Conservation (phyloP, 345 rosid genomes). For the Toxicodendron radicans region DNA sequence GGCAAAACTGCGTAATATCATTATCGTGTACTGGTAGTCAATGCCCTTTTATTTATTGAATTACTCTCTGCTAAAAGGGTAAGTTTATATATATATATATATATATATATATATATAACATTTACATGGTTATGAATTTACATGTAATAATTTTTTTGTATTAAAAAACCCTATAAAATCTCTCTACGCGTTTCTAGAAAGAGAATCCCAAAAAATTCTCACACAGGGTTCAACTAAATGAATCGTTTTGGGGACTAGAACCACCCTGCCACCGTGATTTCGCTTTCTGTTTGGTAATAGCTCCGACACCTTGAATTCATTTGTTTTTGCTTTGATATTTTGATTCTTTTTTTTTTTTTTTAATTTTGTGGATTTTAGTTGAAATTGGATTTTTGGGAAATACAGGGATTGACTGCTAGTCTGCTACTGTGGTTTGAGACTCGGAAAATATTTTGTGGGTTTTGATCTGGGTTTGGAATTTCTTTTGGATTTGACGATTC, state of each 20-base stretch:
- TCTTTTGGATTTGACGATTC: not conserved
- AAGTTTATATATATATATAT: too few species aligned
- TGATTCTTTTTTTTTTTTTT: not conserved
- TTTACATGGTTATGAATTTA: not conserved
- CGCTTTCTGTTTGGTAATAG: slow-evolving; percentile 1
- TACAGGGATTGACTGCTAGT: slow-evolving; percentile 4
- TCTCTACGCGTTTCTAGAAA: slow-evolving; percentile 16
- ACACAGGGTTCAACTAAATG: slow-evolving; percentile 1
- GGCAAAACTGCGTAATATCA: not conserved
- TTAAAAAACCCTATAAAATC: slow-evolving; percentile 18
- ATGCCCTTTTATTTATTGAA: not conserved
- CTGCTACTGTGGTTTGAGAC: not conserved
- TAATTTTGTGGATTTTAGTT: not conserved
- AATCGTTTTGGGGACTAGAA: slow-evolving; percentile 3
- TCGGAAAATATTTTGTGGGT: not conserved
- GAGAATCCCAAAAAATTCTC: slow-evolving; percentile 2
- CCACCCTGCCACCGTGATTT: not conserved
- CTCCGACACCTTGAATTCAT: not conserved
- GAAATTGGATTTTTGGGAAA: not conserved
- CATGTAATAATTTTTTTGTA: not conserved
- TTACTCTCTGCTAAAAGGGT: not conserved
- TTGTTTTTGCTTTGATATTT: slow-evolving; percentile 15
- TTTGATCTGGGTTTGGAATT: slow-evolving; percentile 15
- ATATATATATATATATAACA: not conserved
- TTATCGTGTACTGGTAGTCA: not conserved